Base-by-base conservation (phyloP, 768 basidiomycete species). In the Daedaleopsis nitida region DNA sequence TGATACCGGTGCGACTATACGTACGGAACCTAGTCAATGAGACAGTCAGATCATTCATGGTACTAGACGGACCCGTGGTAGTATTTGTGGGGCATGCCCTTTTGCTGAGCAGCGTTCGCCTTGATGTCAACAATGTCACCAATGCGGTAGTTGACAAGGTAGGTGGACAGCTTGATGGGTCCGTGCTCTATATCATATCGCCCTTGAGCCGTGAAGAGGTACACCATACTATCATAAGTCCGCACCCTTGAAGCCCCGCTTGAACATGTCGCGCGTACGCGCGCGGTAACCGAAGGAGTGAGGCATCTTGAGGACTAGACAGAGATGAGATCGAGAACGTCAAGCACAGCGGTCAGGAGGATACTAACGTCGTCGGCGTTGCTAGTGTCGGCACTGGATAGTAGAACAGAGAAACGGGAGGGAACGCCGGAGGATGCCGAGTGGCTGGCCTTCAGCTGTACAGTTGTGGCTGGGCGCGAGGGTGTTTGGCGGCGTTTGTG, bases 251-350 rank as follows among this genome's bases (percentile, higher is more conserved):
- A 98, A 98, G 73, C 88, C 91, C 82, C 92, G 85, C 87, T 92
- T 95, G 92, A 99, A 98, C 96, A 98, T 97, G 82, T 96, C 83
- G 88, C 96, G 95, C 89, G 96, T 98, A 72, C 96, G 95, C 91
- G 96, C 96, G 76, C 96, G 90, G 84, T 96, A 93, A 93, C 96
- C 96, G 86, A 89, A 99, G 59, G 96, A 98, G 93, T 98, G 94
- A 83, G 96, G 96, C 96, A 99, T 98, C 77, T 88, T 87, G 86
- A 83, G 75, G 81, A 67, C 82, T 88, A 70, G 37, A 42, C 57
- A 54, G 48, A 56, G 32, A 62, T 58, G 64, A 59, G 44, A 45
- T 53, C 48, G 43, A 47, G 55, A 53, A 52, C 60, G 60, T 52
- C 55, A 39, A 60, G 54, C 47, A 60, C 52, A 59, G 60, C 66